phyloP scores from a whole-genome alignment of 2,329 filamentous ascomycete species.

The Helicocarpus griseus region DNA sequence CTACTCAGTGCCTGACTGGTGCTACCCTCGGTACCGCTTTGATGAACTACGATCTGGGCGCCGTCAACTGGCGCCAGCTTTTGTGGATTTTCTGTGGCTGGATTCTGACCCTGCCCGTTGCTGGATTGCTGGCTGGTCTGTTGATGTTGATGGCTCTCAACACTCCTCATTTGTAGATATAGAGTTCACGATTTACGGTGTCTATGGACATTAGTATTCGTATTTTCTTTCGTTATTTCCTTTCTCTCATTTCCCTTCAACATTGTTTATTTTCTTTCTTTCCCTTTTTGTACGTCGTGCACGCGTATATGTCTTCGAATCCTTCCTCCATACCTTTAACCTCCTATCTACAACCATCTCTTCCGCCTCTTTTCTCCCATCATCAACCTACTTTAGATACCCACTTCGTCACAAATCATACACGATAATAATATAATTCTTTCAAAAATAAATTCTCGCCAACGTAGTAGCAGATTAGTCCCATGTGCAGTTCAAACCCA shows the following conservation, averaged over 20 bases:
- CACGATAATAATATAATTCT: too few relatives aligned
- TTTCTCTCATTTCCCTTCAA: not conserved
- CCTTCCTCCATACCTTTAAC: not conserved
- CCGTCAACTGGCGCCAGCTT: slow-evolving; percentile 37
- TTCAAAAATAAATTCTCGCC: too few relatives aligned
- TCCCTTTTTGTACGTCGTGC: not conserved
- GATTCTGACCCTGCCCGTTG: slow-evolving; percentile 35
- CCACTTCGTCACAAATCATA: too few relatives aligned
- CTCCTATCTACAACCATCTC: not conserved
- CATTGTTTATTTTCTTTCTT: not conserved
- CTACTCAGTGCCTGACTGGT: slow-evolving; percentile 29
- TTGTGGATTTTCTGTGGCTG: slow-evolving; percentile 36
- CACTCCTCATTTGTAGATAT: slow-evolving; percentile 26
- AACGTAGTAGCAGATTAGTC: too few relatives aligned
- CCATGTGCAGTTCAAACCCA: too few relatives aligned
- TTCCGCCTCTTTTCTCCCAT: not conserved
- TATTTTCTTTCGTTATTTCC: not conserved
- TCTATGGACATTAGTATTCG: too few relatives aligned
- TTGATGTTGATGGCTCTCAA: slow-evolving; percentile 35
- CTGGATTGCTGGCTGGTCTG: slow-evolving; percentile 32
- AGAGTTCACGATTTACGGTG: not conserved
- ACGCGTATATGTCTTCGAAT: not conserved
- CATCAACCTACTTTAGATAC: not conserved
- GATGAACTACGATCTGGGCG: slow-evolving; percentile 28
- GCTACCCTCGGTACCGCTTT: slow-evolving; percentile 27